Evolutionary conservation across 1,284 basidiomycete genomes (phyloP).

Genomic region (Prillingera fragicola): DNA sequence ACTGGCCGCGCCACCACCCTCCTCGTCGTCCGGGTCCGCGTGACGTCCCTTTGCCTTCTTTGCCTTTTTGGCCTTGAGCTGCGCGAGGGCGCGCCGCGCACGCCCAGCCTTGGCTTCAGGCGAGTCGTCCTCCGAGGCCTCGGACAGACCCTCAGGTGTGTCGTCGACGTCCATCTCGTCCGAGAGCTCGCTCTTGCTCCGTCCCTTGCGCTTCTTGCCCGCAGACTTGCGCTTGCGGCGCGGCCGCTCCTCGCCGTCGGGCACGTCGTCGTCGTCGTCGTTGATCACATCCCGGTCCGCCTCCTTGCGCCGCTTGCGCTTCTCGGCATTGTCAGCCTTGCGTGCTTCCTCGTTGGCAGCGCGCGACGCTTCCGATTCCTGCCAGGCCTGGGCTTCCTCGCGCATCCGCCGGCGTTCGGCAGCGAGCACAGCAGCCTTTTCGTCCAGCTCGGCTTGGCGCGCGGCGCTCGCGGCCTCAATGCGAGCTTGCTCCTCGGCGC

Average conservation of each 20-base stretch:
- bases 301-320: slow-evolving; percentile 40
- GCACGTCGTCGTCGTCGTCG: slow-evolving; percentile 29
- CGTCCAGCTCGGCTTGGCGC: slow-evolving; percentile 48
- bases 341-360: slow-evolving; percentile 47
- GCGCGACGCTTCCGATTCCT: slow-evolving; percentile 45
- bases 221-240: slow-evolving; percentile 18
- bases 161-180: slow-evolving; percentile 18
- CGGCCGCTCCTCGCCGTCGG: slow-evolving; percentile 18
- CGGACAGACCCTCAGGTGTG: too few species aligned
- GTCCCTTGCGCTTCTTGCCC: slow-evolving; percentile 25
- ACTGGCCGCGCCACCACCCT: slow-evolving; percentile 18
- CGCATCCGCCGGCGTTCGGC: slow-evolving; percentile 66
- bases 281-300: slow-evolving; percentile 27
- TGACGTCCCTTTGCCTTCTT: slow-evolving; percentile 13
- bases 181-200: slow-evolving; percentile 27
- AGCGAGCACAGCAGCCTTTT: slow-evolving; percentile 63
- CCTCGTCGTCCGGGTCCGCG: slow-evolving; percentile 7
- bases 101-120: too few species aligned
- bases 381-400: slow-evolving; percentile 63
- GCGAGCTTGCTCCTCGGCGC: slow-evolving; percentile 45
- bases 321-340: slow-evolving; percentile 35
- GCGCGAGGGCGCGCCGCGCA: too few species aligned
- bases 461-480: slow-evolving; percentile 42
- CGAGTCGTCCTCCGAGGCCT: slow-evolving; percentile 16
- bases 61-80: slow-evolving; percentile 17